These are phyloP conservation scores for Trichoderma pleuroti DNA, from an alignment of 2,329 filamentous ascomycete species.

Conservation along the genomic window DNA sequence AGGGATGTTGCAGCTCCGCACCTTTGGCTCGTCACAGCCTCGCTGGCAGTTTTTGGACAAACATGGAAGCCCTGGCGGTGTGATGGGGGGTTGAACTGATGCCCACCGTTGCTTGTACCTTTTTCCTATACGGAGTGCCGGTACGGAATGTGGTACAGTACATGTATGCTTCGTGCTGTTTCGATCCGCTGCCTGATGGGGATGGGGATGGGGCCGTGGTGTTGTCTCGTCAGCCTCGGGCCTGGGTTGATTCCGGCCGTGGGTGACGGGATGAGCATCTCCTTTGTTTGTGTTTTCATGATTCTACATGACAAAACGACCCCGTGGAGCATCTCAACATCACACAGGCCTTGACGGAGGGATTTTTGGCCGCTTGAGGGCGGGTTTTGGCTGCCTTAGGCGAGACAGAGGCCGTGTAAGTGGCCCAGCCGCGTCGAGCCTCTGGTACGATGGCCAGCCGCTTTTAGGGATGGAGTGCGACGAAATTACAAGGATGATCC, in stretches of 20 bases:
- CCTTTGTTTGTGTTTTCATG: neutral
- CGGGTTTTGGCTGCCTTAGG: neutral
- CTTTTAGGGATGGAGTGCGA: neutral
- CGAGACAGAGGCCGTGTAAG: neutral
- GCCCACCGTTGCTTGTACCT: neutral
- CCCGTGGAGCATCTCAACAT: neutral
- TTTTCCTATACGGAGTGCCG: neutral
- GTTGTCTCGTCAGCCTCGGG: neutral
- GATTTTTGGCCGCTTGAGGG: neutral
- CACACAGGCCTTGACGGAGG: neutral
- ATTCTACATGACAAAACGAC: neutral
- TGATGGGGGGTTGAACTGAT: neutral
- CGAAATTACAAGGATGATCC: neutral
- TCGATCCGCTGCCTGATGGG: neutral
- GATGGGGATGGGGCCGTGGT: neutral
- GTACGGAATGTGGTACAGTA: neutral
- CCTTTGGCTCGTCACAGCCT: constrained; percentile 4
- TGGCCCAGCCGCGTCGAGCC: neutral
- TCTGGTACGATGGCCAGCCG: neutral
- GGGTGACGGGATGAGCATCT: neutral
- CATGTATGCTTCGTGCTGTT: neutral
- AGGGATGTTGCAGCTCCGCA: neutral
- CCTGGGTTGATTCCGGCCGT: neutral
- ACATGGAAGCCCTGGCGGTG: neutral
- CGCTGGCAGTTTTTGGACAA: neutral